Evolutionary conservation across 106 monocot genomes (phyloP), one percentile per base, ranked within the genome.

Genomic region (Allium fistulosum): DNA sequence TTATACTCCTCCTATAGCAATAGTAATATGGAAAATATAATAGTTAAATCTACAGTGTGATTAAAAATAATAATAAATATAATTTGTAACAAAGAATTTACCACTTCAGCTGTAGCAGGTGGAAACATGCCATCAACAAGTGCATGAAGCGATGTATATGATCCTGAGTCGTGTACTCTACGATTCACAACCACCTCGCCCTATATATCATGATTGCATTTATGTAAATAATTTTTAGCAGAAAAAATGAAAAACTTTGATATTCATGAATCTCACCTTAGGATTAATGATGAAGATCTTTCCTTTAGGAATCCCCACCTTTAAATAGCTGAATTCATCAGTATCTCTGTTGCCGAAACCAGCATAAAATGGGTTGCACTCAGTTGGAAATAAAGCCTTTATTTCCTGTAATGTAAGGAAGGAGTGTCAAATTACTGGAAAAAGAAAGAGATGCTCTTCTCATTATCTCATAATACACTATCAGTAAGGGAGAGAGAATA

Each of bases 281-380:
- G 94, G 90, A 67, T 94, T 94, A 53, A 94, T 85, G 57, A 82
- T 94, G 60, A 94, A 94, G 66, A 94, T 87, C 74, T 94, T 94
- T 17, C 94, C 90, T 50, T 87, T 80, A 57, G 94, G 94, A 69
- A 94, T 76, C 4, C 94, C 94, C 49, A 90, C 94, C 56, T 87
- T 90, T 49, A 94, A 75, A 72, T 94, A 94, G 78, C 94, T 94
- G 73, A 94, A 72, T 64, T 94, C 94, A 80, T 94, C 94, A 47
- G 94, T 94, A 74, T 84, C 84, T 78, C 94, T 84, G 48, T 94
- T 94, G 37, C 94, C 94, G 74, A 94, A 94, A 71, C 94, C 94
- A 78, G 94, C 94, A 80, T 94, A 94, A 69, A 94, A 94, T 51
- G 94, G 94, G 71, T 84, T 87, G 80, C 79, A 79, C 58, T 94